Conservation (phyloP, 768 basidiomycete species). For the Pisolithus tinctorius region DNA sequence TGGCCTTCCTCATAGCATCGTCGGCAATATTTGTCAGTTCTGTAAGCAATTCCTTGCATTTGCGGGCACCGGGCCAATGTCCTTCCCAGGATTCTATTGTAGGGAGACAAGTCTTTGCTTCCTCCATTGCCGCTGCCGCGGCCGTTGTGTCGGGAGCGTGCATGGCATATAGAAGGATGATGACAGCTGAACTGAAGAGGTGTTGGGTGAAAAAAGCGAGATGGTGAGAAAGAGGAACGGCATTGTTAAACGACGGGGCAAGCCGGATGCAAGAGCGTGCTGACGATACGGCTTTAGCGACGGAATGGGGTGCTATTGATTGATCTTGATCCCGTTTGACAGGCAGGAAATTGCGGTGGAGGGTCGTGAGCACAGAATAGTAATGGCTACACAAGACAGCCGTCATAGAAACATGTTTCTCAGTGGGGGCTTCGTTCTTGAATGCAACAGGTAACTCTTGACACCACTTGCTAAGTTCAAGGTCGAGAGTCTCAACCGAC, state of each 20-base stretch:
- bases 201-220: conserved; percentile 88
- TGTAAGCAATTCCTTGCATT: conserved; percentile 74
- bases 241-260: conserved; percentile 77
- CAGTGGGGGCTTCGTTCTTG: conserved; percentile 66
- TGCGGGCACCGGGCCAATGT: conserved; percentile 81
- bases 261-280: conserved; percentile 82
- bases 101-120: conserved; percentile 64
- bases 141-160: conserved; percentile 63
- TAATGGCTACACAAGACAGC: conserved; percentile 85
- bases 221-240: conserved; percentile 81
- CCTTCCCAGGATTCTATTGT: conserved; percentile 80
- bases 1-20: conserved; percentile 48
- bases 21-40: conserved; percentile 65
- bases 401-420: conserved; percentile 80
- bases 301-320: conserved; percentile 62
- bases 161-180: conserved; percentile 82
- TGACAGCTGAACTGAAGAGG: conserved; percentile 82
- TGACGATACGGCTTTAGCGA: conserved; percentile 73
- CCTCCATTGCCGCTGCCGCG: conserved; percentile 71
- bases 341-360: conserved; percentile 84
- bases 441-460: conserved; percentile 68
- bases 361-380: conserved; percentile 79
- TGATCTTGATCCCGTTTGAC: conserved; percentile 73
- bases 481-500: conserved; percentile 72
- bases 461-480: conserved; percentile 76